These are phyloP conservation scores for Globisporangium paddicum DNA, from an alignment of 352 stramenopile genomes.

Conservation along the genomic window DNA sequence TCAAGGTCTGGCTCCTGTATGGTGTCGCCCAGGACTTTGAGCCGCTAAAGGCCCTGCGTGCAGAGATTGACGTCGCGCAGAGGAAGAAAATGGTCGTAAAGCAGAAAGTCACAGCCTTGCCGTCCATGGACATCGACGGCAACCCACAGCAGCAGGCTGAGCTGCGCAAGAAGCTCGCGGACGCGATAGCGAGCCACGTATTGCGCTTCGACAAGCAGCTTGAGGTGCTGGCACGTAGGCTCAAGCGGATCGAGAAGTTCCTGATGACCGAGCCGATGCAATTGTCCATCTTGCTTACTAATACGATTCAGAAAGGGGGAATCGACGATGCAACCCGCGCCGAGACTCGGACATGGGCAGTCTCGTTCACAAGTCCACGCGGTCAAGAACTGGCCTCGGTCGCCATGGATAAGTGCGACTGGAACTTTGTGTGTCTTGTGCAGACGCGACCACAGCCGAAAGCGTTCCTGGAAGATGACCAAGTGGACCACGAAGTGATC, in stretches of 20 bases:
- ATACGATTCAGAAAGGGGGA: slow-evolving; percentile 5
- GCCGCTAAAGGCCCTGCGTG: slow-evolving; percentile 32
- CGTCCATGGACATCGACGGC: slow-evolving; percentile 39
- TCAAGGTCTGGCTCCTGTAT: slow-evolving; percentile 56
- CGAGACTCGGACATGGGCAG: slow-evolving; percentile 52
- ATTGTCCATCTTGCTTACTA: slow-evolving; percentile 28
- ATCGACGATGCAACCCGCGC: slow-evolving; percentile 6
- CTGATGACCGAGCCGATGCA: slow-evolving; percentile 59
- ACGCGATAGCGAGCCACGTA: slow-evolving; percentile 29
- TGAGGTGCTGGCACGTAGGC: slow-evolving; percentile 19
- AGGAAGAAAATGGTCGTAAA: slow-evolving; percentile 45
- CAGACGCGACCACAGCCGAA: slow-evolving; percentile 44
- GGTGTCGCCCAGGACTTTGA: slow-evolving; percentile 54
- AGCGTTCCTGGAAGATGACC: slow-evolving; percentile 55
- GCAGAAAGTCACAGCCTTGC: slow-evolving; percentile 47
- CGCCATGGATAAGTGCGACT: slow-evolving; percentile 56
- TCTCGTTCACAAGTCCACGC: slow-evolving; percentile 44
- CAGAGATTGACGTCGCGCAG: slow-evolving; percentile 25
- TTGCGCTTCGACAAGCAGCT: slow-evolving; percentile 46
- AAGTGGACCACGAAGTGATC: slow-evolving; percentile 40
- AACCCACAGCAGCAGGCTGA: slow-evolving; percentile 41
- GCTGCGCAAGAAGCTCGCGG: slow-evolving; percentile 49
- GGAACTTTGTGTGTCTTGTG: slow-evolving; percentile 59
- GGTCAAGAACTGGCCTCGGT: slow-evolving; percentile 38
- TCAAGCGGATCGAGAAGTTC: slow-evolving; percentile 36